Evolutionary conservation across 2,329 filamentous ascomycete species (phyloP).

Genomic region (Paraphoma chrysanthemicola): DNA sequence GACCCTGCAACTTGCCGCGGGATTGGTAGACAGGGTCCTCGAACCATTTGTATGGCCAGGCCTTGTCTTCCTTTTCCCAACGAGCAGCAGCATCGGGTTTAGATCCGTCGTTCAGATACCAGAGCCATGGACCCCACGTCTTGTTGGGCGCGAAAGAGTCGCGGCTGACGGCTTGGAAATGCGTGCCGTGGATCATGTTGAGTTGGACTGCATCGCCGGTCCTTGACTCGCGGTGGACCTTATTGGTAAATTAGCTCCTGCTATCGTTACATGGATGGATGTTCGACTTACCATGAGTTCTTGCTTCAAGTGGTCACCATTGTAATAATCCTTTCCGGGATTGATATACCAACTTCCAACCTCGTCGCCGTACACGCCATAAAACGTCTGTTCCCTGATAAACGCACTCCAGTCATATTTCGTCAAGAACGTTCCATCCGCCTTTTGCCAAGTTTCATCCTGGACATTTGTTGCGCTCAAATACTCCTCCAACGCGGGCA

Average conservation of each 20-base stretch:
- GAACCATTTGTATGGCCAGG: constrained; percentile 61
- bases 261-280: background rate
- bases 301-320: constrained; percentile 61
- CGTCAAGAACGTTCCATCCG: constrained; percentile 58
- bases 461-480: constrained; percentile 57
- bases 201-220: constrained; percentile 61
- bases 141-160: constrained; percentile 46
- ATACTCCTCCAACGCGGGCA: constrained; percentile 56
- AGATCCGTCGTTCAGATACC: constrained; percentile 57
- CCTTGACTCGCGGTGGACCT: constrained; percentile 57
- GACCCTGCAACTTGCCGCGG: constrained; percentile 56
- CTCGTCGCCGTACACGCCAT: constrained; percentile 59
- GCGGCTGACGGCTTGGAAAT: constrained; percentile 40
- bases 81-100: constrained; percentile 51
- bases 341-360: constrained; percentile 61
- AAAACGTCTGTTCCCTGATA: constrained; percentile 52
- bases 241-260: background rate
- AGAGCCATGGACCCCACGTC: constrained; percentile 49
- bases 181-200: constrained; percentile 63
- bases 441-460: constrained; percentile 61
- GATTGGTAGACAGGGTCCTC: constrained; percentile 55
- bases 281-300: constrained; percentile 53
- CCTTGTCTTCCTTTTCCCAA: constrained; percentile 50
- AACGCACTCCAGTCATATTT: constrained; percentile 60
- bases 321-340: constrained; percentile 60